Evolutionary conservation across 345 rosid genomes (phyloP).

Genomic region (Cochlearia excelsa): DNA sequence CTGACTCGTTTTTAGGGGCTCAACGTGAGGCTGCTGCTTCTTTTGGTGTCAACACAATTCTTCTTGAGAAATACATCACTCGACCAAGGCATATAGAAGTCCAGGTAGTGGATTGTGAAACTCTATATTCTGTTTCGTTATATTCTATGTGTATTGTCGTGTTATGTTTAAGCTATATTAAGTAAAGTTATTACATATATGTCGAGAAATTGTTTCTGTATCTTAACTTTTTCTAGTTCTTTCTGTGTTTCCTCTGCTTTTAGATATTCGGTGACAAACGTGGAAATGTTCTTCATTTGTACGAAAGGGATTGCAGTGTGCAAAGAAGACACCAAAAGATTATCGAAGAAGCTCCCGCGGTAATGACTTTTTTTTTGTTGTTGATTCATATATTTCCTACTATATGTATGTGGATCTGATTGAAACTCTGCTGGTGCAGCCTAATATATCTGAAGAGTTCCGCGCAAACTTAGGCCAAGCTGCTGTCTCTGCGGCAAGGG

Average conservation of each 20-base stretch:
- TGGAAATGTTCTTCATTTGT: constrained; percentile 73
- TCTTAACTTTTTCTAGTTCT: constrained; percentile 18
- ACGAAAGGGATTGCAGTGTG: constrained; percentile 93
- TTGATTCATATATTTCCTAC: constrained; percentile 24
- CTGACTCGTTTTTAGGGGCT: constrained; percentile 85
- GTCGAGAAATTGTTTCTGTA: constrained; percentile 13
- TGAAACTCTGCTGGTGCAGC: constrained; percentile 55
- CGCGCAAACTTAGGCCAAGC: constrained; percentile 73
- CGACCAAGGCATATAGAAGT: constrained; percentile 95
- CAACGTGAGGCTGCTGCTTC: constrained; percentile 96
- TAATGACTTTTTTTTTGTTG: constrained; percentile 42
- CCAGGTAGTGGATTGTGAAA: constrained; percentile 50
- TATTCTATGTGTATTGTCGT: neutral
- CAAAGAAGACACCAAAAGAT: constrained; percentile 98
- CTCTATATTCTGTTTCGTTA: constrained; percentile 7
- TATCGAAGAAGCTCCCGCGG: constrained; percentile 99
- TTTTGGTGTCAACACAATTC: constrained; percentile 78
- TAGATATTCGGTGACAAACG: constrained; percentile 86
- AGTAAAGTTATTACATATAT: constrained; percentile 8
- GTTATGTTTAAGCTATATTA: constrained; percentile 1
- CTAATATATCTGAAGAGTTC: constrained; percentile 66
- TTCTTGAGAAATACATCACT: constrained; percentile 90
- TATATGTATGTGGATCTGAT: constrained; percentile 28
- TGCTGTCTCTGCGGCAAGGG: constrained; percentile 94
- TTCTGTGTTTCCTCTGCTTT: constrained; percentile 18